Evolutionary conservation across 768 basidiomycete genomes (phyloP).

Genomic region (Tulasnella sp.): DNA sequence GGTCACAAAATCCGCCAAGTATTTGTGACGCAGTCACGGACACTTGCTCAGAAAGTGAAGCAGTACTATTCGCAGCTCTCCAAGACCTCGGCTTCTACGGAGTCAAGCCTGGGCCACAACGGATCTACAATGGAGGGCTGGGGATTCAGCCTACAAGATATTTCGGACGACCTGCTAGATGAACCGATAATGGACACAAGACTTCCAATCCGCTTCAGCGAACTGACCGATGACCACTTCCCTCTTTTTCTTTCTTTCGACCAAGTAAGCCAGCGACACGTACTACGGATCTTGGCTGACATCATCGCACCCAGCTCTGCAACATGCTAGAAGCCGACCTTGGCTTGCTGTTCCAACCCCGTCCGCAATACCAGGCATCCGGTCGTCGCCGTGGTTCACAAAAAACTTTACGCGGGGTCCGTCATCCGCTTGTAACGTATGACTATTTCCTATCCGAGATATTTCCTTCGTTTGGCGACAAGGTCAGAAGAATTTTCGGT

Average conservation of each 20-base stretch:
- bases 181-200: background rate
- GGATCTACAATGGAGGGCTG: background rate
- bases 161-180: constrained; percentile 4
- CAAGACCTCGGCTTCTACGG: background rate
- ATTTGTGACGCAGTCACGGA: constrained; percentile 58
- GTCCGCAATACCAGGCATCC: background rate
- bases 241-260: constrained; percentile 17
- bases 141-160: background rate
- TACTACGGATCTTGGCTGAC: too few species aligned
- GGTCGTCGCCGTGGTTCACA: background rate
- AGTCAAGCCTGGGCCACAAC: background rate
- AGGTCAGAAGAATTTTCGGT: background rate
- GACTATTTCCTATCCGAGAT: background rate
- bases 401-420: background rate
- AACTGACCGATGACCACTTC: constrained; percentile 15
- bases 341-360: background rate
- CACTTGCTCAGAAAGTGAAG: background rate
- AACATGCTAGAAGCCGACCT: background rate
- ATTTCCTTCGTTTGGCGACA: background rate
- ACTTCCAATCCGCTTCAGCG: constrained; percentile 8
- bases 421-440: background rate
- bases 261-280: background rate
- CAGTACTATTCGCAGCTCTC: background rate
- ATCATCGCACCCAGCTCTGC: background rate
- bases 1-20: constrained; percentile 45